Conservation (phyloP, 176 grass and related monocot genomes). For the Cymbopogon citratus region DNA sequence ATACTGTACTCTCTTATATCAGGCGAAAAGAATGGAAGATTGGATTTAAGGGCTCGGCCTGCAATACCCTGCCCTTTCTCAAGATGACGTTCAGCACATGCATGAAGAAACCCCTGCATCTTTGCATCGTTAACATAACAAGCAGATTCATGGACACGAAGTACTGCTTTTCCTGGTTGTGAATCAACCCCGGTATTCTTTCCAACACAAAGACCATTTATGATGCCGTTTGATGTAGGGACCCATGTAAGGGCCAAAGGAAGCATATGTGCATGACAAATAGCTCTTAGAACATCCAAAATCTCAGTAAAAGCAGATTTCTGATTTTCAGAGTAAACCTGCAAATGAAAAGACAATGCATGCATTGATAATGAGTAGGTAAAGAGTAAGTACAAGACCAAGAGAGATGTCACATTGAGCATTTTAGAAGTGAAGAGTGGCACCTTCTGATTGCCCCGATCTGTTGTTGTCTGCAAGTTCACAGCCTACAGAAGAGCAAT, state of each 20-base stretch:
- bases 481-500: conserved; percentile 60
- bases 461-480: conserved; percentile 53
- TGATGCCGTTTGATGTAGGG: conserved; percentile 25
- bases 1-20: conserved; percentile 63
- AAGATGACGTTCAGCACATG: conserved; percentile 61
- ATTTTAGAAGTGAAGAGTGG: conserved; percentile 27
- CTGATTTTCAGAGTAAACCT: conserved; percentile 72
- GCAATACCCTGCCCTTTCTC: conserved; percentile 80
- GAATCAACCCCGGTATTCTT: neutral
- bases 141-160: conserved; percentile 63
- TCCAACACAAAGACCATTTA: neutral
- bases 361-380: conserved; percentile 10
- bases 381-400: conserved; percentile 3
- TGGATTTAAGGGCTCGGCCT: conserved; percentile 81
- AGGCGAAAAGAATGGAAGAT: conserved; percentile 73
- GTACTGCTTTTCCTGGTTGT: conserved; percentile 42
- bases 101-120: conserved; percentile 74
- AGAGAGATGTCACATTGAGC: neutral
- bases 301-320: conserved; percentile 74
- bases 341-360: conserved; percentile 31
- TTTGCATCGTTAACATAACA: conserved; percentile 72
- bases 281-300: conserved; percentile 74
- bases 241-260: conserved; percentile 92
- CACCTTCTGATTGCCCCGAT: conserved; percentile 47
- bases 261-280: conserved; percentile 93